Conservation (phyloP, 768 basidiomycete species). For the Chalciporus piperatus region DNA sequence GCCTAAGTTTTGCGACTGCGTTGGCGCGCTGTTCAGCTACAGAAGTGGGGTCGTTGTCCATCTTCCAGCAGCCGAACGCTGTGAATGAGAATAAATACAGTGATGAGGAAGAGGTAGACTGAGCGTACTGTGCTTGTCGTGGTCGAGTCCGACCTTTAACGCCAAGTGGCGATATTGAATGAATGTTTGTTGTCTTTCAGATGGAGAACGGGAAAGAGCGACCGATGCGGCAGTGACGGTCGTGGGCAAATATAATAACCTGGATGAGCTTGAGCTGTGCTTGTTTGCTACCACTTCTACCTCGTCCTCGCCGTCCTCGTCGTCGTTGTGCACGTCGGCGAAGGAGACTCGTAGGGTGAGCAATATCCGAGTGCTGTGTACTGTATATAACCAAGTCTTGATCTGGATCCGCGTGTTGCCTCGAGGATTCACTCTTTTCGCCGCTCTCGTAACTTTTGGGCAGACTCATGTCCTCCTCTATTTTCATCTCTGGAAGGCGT, state of each 20-base stretch:
- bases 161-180: conserved; percentile 1
- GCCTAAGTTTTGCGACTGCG: conserved; percentile 86
- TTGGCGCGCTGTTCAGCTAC: conserved; percentile 80
- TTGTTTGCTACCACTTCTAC: not conserved
- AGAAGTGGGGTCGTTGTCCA: conserved; percentile 39
- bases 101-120: not conserved
- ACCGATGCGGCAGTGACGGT: conserved; percentile 11
- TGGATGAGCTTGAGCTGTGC: not conserved
- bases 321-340: conserved; percentile 2
- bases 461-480: conserved; percentile 1
- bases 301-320: not conserved
- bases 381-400: conserved; percentile 14
- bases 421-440: conserved; percentile 22
- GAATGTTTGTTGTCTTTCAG: conserved; percentile 6
- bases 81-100: not conserved
- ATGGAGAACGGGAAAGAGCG: conserved; percentile 1
- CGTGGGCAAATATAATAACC: conserved; percentile 2
- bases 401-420: conserved; percentile 30
- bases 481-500: not conserved
- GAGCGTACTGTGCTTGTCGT: conserved; percentile 7
- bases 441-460: conserved; percentile 7
- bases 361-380: not conserved
- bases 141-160: conserved; percentile 5
- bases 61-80: conserved; percentile 16
- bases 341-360: not conserved